These are phyloP conservation scores for Luzula sylvatica DNA, from an alignment of 176 grass and related monocot genomes.

Conservation along the genomic window DNA sequence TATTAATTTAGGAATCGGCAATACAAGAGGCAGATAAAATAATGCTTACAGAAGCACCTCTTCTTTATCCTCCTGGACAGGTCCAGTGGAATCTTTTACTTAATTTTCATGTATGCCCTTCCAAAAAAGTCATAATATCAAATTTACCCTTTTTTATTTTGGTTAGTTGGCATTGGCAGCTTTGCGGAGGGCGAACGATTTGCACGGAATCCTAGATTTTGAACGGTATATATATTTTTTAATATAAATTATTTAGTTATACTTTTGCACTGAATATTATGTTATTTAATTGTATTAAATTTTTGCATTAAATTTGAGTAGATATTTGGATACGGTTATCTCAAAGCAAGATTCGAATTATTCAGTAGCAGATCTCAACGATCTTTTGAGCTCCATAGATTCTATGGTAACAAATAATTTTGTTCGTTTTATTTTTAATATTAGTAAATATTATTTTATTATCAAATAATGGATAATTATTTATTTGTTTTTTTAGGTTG, in stretches of 20 bases:
- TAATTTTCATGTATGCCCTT: neutral
- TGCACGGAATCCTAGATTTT: constrained; percentile 56
- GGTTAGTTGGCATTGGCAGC: constrained; percentile 86
- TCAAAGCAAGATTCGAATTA: constrained; percentile 40
- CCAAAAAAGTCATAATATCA: constrained; percentile 10
- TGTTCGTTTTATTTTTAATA: neutral
- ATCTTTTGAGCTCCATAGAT: constrained; percentile 45
- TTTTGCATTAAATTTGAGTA: constrained; percentile 37
- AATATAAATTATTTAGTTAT: constrained; percentile 18
- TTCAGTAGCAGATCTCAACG: constrained; percentile 42
- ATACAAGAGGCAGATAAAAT: constrained; percentile 62
- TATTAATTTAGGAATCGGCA: constrained; percentile 51
- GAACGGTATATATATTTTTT: constrained; percentile 46
- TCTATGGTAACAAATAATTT: constrained; percentile 40
- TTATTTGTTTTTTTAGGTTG: constrained; percentile 9
- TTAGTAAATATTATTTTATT: neutral
- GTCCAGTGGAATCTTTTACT: constrained; percentile 33
- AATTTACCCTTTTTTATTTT: constrained; percentile 21
- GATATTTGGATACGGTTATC: constrained; percentile 68
- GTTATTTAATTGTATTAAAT: constrained; percentile 10
- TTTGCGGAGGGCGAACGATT: constrained; percentile 57
- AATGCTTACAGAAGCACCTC: constrained; percentile 90
- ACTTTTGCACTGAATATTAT: neutral
- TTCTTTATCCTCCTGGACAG: constrained; percentile 89
- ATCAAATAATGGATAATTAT: neutral